phyloP scores from a whole-genome alignment of 495 filamentous ascomycete species.

The Achaetomiella virescens region DNA sequence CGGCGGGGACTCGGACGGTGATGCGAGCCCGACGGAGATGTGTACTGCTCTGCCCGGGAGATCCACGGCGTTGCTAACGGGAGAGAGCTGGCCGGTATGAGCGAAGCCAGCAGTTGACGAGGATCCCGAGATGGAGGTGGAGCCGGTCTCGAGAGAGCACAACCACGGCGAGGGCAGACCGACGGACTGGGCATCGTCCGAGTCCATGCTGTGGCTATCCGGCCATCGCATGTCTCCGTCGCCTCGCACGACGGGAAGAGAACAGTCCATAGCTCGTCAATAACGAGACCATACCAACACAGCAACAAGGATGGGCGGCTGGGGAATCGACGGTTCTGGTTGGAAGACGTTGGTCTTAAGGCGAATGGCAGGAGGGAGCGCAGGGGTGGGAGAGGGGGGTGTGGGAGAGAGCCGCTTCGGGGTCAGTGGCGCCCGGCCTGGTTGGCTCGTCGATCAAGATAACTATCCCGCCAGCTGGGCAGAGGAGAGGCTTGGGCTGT shows the following conservation, averaged over 20 bases:
- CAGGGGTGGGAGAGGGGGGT: constrained; percentile 1
- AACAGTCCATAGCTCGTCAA: constrained; percentile 40
- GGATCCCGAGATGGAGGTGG: constrained; percentile 18
- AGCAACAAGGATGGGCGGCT: constrained; percentile 3
- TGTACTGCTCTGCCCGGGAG: constrained; percentile 24
- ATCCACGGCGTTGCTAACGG: constrained; percentile 45
- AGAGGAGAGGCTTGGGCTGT: constrained; percentile 1
- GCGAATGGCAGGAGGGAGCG: constrained; percentile 8
- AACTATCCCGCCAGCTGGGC: constrained; percentile 13
- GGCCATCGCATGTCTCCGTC: constrained; percentile 39
- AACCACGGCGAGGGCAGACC: constrained; percentile 36
- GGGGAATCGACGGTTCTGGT: constrained; percentile 1
- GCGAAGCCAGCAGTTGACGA: constrained; percentile 24
- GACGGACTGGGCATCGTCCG: constrained; percentile 35
- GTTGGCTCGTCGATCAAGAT: constrained; percentile 22
- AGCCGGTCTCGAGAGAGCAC: constrained; percentile 24
- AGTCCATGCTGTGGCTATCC: constrained; percentile 40
- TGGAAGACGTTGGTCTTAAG: constrained; percentile 15
- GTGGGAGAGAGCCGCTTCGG: constrained; percentile 6
- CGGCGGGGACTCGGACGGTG: constrained; percentile 28
- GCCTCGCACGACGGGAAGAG: constrained; percentile 34
- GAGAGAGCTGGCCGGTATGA: constrained; percentile 43
- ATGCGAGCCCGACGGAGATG: constrained; percentile 19
- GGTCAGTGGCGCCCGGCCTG: constrained; percentile 11
- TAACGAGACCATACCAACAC: constrained; percentile 36